Conservation (phyloP, 805 yeast genomes). For the Scheffersomyces spartinae region DNA sequence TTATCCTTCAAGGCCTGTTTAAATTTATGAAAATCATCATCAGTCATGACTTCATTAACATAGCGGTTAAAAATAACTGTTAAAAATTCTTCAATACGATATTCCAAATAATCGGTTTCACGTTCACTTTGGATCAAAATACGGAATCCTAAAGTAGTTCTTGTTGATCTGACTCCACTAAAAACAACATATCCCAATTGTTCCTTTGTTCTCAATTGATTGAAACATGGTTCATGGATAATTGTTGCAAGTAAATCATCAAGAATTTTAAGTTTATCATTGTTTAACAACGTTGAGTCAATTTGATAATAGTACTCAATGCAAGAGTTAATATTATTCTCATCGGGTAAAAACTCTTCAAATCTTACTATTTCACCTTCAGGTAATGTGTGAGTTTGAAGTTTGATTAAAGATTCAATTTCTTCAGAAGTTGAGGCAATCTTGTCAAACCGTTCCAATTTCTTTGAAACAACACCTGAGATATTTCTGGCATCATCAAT, state of each 20-base stretch:
- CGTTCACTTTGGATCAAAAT: slow-evolving; percentile 78
- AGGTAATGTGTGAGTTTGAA: slow-evolving; percentile 32
- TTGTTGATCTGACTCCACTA: slow-evolving; percentile 55
- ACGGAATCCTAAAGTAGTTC: slow-evolving; percentile 65
- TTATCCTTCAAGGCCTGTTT: slow-evolving; percentile 56
- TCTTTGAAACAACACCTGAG: slow-evolving; percentile 27
- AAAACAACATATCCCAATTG: slow-evolving; percentile 93
- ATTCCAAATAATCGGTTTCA: slow-evolving; percentile 60
- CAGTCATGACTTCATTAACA: slow-evolving; percentile 36
- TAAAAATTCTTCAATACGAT: slow-evolving; percentile 63
- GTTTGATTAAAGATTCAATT: slow-evolving; percentile 8
- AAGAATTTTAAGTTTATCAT: slow-evolving; percentile 35
- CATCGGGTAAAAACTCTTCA: slow-evolving; percentile 45
- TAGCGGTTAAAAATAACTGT: slow-evolving; percentile 31
- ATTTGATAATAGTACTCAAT: slow-evolving; percentile 69
- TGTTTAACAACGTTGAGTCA: slow-evolving; percentile 23
- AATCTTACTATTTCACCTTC: slow-evolving; percentile 29
- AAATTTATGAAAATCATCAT: slow-evolving; percentile 57
- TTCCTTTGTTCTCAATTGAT: slow-evolving; percentile 83
- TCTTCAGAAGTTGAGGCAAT: slow-evolving; percentile 26
- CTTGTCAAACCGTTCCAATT: slow-evolving; percentile 12
- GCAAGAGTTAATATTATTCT: slow-evolving; percentile 70
- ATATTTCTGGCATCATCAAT: slow-evolving; percentile 44
- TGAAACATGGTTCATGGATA: slow-evolving; percentile 79
- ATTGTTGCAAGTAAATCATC: slow-evolving; percentile 63